Evolutionary conservation across 202 grass and related monocot genomes (phyloP).

Genomic region (Elaeis oleifera): DNA sequence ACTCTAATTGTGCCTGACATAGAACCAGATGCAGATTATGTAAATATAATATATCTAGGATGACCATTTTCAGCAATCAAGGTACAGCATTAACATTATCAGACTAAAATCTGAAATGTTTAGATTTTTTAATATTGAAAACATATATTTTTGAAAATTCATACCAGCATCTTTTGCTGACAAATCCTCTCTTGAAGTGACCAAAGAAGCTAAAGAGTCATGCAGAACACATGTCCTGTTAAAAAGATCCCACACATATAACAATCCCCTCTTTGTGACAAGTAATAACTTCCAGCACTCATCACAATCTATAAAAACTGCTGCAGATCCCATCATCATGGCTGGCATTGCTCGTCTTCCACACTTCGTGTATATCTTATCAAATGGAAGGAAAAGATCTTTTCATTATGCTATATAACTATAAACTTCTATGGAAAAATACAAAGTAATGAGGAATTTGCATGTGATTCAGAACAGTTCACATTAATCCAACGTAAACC

Average conservation of each 20-base stretch:
- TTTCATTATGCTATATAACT: background rate
- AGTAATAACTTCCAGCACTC: conserved; percentile 83
- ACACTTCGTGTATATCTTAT: conserved; percentile 85
- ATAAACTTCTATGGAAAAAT: no score
- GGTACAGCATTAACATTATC: no score
- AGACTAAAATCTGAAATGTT: no score
- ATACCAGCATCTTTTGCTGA: conserved; percentile 71
- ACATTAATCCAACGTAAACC: no score
- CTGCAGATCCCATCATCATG: conserved; percentile 88
- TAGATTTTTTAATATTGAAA: conserved; percentile 2
- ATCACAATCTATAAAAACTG: conserved; percentile 86
- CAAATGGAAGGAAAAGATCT: conserved; percentile 18
- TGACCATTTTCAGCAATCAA: no score
- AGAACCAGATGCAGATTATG: no score
- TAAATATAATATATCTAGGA: no score
- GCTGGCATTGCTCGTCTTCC: conserved; percentile 82
- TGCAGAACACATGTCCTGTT: conserved; percentile 67
- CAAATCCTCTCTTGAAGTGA: conserved; percentile 41
- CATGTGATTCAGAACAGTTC: no score
- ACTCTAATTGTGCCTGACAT: conserved; percentile 70
- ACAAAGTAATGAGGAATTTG: no score
- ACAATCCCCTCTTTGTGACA: conserved; percentile 73
- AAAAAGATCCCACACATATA: conserved; percentile 87
- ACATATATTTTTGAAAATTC: conserved; percentile 11
- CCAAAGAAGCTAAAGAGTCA: conserved; percentile 73